Conservation (phyloP, 2,329 filamentous ascomycete genomes). For the Ophiocordyceps unilateralis region DNA sequence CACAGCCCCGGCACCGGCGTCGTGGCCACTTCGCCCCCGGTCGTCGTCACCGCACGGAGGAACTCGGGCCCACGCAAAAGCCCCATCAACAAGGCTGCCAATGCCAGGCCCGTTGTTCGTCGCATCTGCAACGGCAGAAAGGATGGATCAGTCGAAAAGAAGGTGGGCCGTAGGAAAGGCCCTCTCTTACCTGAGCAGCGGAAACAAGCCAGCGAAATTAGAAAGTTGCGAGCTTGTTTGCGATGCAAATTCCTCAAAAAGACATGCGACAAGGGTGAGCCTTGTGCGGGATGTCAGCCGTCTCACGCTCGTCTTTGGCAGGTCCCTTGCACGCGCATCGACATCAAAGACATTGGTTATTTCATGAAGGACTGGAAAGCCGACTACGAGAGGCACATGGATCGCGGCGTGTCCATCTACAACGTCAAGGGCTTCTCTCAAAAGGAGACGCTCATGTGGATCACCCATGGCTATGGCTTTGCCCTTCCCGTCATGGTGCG, state of each 20-base stretch:
- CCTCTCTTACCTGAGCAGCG: slow-evolving; percentile 84
- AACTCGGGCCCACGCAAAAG: slow-evolving; percentile 59
- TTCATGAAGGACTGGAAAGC: slow-evolving; percentile 99
- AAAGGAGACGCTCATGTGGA: slow-evolving; percentile 62
- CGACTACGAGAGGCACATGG: slow-evolving; percentile 83
- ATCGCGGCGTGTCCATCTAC: slow-evolving; percentile 72
- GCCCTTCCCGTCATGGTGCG: slow-evolving; percentile 84
- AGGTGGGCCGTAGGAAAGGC: slow-evolving; percentile 76
- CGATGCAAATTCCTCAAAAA: slow-evolving; percentile 99
- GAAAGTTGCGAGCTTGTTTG: slow-evolving; percentile 83
- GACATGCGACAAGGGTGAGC: slow-evolving; percentile 95
- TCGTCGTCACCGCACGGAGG: slow-evolving; percentile 43
- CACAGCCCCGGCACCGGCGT: slow-evolving; percentile 44
- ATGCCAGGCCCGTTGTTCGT: slow-evolving; percentile 66
- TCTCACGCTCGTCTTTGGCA: slow-evolving; percentile 94
- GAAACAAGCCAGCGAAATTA: slow-evolving; percentile 91
- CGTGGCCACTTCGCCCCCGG: slow-evolving; percentile 41
- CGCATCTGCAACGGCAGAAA: slow-evolving; percentile 64
- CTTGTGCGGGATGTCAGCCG: slow-evolving; percentile 86
- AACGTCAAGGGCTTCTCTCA: slow-evolving; percentile 77
- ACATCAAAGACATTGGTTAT: slow-evolving; percentile 95
- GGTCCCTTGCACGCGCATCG: slow-evolving; percentile 91
- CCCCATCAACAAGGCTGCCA: slow-evolving; percentile 53
- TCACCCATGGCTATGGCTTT: slow-evolving; percentile 92
- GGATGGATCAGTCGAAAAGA: slow-evolving; percentile 68